A percentile compares a stretch with the other conserved stretches of the same genome.
These are phyloP conservation scores for Macadamia integrifolia DNA, from an alignment of 164 flowering plant species.

Conservation along the genomic window DNA sequence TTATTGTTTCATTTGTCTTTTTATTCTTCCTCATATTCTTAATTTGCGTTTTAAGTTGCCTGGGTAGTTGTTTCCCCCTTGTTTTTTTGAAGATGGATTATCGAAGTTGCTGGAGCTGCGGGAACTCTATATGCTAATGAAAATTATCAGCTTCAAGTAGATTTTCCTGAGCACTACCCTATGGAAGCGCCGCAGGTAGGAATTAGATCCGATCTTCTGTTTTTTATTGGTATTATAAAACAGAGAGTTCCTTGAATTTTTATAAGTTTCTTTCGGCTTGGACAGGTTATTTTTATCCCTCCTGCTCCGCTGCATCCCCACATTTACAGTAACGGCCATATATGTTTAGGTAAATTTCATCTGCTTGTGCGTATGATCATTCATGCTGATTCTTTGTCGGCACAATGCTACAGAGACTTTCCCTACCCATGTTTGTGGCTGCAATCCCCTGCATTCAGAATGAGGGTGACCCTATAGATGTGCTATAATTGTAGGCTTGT, in stretches of 20 bases:
- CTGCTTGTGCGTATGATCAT: background rate
- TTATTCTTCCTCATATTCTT: background rate
- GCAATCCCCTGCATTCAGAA: too few relatives aligned
- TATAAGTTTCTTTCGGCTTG: conserved; percentile 8
- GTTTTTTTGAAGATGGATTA: conserved; percentile 17
- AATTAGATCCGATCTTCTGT: background rate
- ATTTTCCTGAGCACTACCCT: conserved; percentile 71
- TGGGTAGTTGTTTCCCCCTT: background rate
- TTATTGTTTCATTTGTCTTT: background rate
- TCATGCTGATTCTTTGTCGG: background rate
- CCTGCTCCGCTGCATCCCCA: conserved; percentile 96
- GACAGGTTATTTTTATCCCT: conserved; percentile 78
- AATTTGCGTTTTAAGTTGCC: background rate
- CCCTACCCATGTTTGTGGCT: too few relatives aligned
- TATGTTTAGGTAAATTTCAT: conserved; percentile 68
- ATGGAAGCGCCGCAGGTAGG: conserved; percentile 95
- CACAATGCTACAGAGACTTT: too few relatives aligned
- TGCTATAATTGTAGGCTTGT: too few relatives aligned
- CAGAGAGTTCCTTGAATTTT: background rate
- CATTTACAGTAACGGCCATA: conserved; percentile 94
- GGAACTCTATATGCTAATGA: conserved; percentile 72
- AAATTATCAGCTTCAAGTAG: conserved; percentile 26
- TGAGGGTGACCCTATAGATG: too few relatives aligned
- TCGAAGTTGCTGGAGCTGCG: conserved; percentile 65
- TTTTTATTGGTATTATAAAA: background rate